Evolutionary conservation across 768 basidiomycete species (phyloP).

Genomic region (Wakefieldia striispora): DNA sequence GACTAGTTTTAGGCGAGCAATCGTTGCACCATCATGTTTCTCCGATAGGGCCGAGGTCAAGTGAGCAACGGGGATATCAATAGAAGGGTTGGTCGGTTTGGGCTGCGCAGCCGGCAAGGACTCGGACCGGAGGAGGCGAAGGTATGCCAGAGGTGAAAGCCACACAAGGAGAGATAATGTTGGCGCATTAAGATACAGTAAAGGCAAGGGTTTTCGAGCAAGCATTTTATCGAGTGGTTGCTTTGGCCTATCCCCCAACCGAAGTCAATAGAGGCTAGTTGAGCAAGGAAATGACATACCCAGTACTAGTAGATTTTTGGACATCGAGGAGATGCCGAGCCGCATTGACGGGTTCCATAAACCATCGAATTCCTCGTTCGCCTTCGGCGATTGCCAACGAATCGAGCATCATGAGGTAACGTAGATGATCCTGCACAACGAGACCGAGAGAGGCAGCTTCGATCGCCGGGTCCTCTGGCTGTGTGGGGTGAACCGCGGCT

Average conservation of each 20-base stretch:
- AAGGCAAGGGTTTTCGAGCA: conserved; percentile 50
- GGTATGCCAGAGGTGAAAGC: conserved; percentile 67
- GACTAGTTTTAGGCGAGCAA: conserved; percentile 52
- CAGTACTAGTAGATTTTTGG: conserved; percentile 10
- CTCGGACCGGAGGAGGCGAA: conserved; percentile 57
- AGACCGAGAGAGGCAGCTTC: conserved; percentile 50
- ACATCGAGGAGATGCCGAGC: conserved; percentile 18
- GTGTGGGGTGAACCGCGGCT: conserved; percentile 22
- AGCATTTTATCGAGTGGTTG: conserved; percentile 69
- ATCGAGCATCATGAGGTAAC: conserved; percentile 73
- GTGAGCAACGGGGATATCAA: conserved; percentile 51
- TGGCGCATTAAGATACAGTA: conserved; percentile 69
- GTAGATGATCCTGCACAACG: conserved; percentile 52
- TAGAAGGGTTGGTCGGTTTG: conserved; percentile 15
- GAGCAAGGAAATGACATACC: conserved; percentile 12
- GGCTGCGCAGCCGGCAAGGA: conserved; percentile 18
- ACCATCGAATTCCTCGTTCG: conserved; percentile 72
- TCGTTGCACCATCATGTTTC: conserved; percentile 46
- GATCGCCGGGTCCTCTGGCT: conserved; percentile 47
- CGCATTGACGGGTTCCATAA: conserved; percentile 44
- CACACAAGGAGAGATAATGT: conserved; percentile 72
- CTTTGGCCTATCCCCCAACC: conserved; percentile 34
- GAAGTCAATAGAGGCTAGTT: not conserved
- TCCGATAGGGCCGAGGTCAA: conserved; percentile 45
- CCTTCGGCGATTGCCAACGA: conserved; percentile 54